A percentile compares a stretch with the other conserved stretches of the same genome.
phyloP scores from a whole-genome alignment of 2,329 filamentous ascomycete species.

The Ophiostoma angusticollis region DNA sequence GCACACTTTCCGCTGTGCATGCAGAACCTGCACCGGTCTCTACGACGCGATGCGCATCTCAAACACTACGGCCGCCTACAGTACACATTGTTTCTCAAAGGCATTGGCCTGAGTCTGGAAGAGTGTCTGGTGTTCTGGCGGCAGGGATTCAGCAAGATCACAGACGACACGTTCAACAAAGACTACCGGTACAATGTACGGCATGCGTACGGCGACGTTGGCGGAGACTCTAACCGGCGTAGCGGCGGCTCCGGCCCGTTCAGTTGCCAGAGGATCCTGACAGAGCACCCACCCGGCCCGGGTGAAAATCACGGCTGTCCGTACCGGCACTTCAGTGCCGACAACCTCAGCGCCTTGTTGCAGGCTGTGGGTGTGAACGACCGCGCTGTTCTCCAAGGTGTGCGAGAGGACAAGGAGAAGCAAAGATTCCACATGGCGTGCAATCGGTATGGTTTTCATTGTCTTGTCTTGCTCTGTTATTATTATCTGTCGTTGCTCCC shows the following conservation, averaged over 20 bases:
- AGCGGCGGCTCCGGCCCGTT: constrained; percentile 82
- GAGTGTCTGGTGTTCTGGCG: constrained; percentile 92
- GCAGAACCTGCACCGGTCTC: constrained; percentile 74
- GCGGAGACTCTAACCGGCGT: constrained; percentile 77
- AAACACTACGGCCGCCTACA: constrained; percentile 90
- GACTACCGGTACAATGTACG: constrained; percentile 95
- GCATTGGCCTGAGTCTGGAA: constrained; percentile 82
- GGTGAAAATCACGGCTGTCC: constrained; percentile 94
- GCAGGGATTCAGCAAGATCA: constrained; percentile 68
- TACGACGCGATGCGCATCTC: constrained; percentile 78
- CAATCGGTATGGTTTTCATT: constrained; percentile 51
- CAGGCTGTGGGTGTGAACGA: constrained; percentile 72
- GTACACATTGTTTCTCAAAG: constrained; percentile 94
- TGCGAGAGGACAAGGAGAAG: constrained; percentile 79
- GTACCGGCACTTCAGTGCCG: constrained; percentile 79
- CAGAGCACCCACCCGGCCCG: constrained; percentile 71
- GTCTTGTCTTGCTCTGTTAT: background rate
- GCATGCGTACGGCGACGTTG: constrained; percentile 91
- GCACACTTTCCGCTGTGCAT: constrained; percentile 86
- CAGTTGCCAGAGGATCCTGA: constrained; percentile 90
- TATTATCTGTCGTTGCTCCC: background rate
- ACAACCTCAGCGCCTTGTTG: constrained; percentile 69
- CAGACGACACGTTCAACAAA: constrained; percentile 92
- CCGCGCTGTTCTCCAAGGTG: constrained; percentile 60
- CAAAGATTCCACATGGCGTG: constrained; percentile 91